A percentile compares a stretch with the other conserved stretches of the same genome.
Conservation (phyloP, 1,139 yeast species). For the Taphrina populina region DNA sequence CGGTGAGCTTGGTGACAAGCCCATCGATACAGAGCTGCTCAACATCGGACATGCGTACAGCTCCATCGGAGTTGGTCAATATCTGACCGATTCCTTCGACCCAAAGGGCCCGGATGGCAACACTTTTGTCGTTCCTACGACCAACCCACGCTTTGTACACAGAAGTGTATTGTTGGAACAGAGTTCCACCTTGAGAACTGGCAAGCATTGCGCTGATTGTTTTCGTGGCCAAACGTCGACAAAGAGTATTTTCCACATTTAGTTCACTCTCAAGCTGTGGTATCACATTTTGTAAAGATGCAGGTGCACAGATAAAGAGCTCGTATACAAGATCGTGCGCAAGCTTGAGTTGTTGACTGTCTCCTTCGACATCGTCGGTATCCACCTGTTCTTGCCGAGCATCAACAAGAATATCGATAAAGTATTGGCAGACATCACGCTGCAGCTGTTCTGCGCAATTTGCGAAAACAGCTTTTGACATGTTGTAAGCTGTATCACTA, state of each 20-base stretch:
- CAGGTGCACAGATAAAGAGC: constrained; percentile 78
- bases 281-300: constrained; percentile 67
- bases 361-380: constrained; percentile 46
- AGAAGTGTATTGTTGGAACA: constrained; percentile 58
- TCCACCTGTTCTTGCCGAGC: constrained; percentile 43
- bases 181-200: constrained; percentile 54
- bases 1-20: constrained; percentile 66
- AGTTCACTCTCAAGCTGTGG: constrained; percentile 81
- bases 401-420: constrained; percentile 62
- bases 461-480: constrained; percentile 68
- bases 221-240: constrained; percentile 68
- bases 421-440: constrained; percentile 73
- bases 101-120: constrained; percentile 70
- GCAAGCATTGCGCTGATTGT: constrained; percentile 70
- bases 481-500: constrained; percentile 37
- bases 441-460: constrained; percentile 73
- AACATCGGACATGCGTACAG: constrained; percentile 47
- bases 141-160: constrained; percentile 73
- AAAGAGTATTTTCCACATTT: constrained; percentile 59
- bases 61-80: constrained; percentile 47
- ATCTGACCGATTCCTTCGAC: constrained; percentile 56
- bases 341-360: constrained; percentile 56
- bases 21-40: constrained; percentile 57
- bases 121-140: constrained; percentile 67
- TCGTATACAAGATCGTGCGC: constrained; percentile 65